These are phyloP conservation scores for Venustampulla echinocandica DNA, from an alignment of 495 filamentous ascomycete species.

Conservation along the genomic window DNA sequence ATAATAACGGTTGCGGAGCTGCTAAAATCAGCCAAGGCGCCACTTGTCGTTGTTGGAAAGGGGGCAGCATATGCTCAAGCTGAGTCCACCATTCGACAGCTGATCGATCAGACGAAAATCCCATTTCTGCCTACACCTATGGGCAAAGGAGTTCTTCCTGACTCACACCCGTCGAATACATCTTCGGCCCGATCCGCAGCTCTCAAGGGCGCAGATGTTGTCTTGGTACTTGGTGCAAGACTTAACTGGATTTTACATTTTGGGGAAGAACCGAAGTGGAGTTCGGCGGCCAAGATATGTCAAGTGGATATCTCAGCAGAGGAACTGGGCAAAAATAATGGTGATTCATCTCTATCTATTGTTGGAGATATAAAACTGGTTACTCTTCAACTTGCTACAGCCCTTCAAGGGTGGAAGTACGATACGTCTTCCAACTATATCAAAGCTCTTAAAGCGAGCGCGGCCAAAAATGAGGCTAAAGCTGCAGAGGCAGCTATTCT, in stretches of 20 bases:
- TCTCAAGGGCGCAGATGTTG: slow-evolving; percentile 48
- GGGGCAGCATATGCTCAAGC: slow-evolving; percentile 52
- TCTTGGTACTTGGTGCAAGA: slow-evolving; percentile 50
- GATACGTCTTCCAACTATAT: slow-evolving; percentile 28
- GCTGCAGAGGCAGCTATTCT: slow-evolving; percentile 31
- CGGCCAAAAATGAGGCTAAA: slow-evolving; percentile 38
- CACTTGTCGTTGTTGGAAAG: slow-evolving; percentile 53
- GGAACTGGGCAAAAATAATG: slow-evolving; percentile 44
- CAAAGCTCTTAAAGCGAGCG: slow-evolving; percentile 22
- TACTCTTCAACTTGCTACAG: slow-evolving; percentile 35
- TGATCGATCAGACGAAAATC: slow-evolving; percentile 45
- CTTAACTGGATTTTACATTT: slow-evolving; percentile 61
- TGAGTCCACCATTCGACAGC: slow-evolving; percentile 35
- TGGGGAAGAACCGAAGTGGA: slow-evolving; percentile 52
- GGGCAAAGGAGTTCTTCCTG: slow-evolving; percentile 54
- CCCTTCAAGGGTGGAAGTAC: slow-evolving; percentile 39
- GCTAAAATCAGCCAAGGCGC: slow-evolving; percentile 41
- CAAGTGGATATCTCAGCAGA: slow-evolving; percentile 53
- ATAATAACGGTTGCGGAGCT: slow-evolving; percentile 39
- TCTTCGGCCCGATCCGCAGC: slow-evolving; percentile 51
- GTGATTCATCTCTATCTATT: slow-evolving; percentile 39
- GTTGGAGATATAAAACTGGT: slow-evolving; percentile 47
- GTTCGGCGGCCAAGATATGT: slow-evolving; percentile 41
- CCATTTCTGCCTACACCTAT: slow-evolving; percentile 58
- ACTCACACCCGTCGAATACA: slow-evolving; percentile 46